phyloP scores from a whole-genome alignment of 164 flowering plant genomes.

The Litsea cubeba region DNA sequence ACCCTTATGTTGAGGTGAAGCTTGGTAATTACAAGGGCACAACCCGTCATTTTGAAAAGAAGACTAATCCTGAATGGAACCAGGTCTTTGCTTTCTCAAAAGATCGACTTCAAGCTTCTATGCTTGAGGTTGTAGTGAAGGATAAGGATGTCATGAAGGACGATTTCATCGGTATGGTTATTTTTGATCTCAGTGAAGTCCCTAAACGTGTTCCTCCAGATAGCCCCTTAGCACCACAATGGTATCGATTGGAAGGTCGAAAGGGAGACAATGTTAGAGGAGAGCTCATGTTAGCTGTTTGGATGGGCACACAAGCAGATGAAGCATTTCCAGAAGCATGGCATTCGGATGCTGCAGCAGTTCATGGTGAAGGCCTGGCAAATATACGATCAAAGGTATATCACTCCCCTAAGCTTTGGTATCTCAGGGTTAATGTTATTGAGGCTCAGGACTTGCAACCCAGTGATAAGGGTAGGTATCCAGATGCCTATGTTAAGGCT shows the following conservation, averaged over 20 bases:
- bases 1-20: conserved; percentile 30
- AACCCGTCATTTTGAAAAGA: conserved; percentile 24
- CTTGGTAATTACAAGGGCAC: conserved; percentile 26
- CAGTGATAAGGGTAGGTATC: conserved; percentile 21
- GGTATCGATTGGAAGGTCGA: conserved; percentile 47
- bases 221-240: conserved; percentile 56
- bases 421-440: conserved; percentile 46
- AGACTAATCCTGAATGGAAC: conserved; percentile 31
- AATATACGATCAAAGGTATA: conserved; percentile 48
- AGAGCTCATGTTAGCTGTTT: conserved; percentile 57
- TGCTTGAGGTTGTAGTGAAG: conserved; percentile 63
- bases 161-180: conserved; percentile 34
- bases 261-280: conserved; percentile 36
- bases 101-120: conserved; percentile 69
- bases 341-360: conserved; percentile 28
- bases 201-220: conserved; percentile 58
- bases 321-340: conserved; percentile 38
- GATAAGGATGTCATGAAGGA: conserved; percentile 58
- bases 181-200: conserved; percentile 40
- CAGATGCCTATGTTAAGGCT: conserved; percentile 36
- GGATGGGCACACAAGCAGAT: conserved; percentile 71
- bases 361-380: conserved; percentile 25
- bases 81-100: conserved; percentile 92
- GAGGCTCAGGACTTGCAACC: conserved; percentile 51
- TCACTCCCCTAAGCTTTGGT: conserved; percentile 57